A percentile compares a stretch with the other conserved stretches of the same genome.
phyloP scores from a whole-genome alignment of 352 stramenopile species.

The Globisporangium middletonii region DNA sequence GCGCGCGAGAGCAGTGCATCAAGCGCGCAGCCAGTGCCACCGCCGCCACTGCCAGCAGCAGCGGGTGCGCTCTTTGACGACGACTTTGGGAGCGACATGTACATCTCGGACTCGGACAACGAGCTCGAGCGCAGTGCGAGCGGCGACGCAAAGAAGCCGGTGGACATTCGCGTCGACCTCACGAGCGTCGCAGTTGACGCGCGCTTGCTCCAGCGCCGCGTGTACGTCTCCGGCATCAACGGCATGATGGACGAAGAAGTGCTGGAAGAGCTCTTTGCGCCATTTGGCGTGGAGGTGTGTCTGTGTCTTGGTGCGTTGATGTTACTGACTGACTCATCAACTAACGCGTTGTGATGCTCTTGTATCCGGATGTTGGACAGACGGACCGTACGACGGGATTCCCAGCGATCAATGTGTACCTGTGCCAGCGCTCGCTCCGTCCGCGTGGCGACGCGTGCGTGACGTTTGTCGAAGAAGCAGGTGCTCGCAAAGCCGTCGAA shows the following conservation, averaged over 20 bases:
- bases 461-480: constrained; percentile 32
- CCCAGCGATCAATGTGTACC: constrained; percentile 42
- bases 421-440: constrained; percentile 42
- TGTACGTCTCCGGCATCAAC: constrained; percentile 60
- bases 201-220: constrained; percentile 24
- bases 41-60: neutral
- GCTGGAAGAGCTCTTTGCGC: constrained; percentile 45
- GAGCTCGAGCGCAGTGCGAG: constrained; percentile 18
- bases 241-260: constrained; percentile 32
- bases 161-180: constrained; percentile 52
- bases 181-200: constrained; percentile 33
- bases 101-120: constrained; percentile 51
- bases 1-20: neutral
- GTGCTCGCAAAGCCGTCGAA: constrained; percentile 36
- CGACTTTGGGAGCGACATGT: constrained; percentile 16
- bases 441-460: constrained; percentile 47
- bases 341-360: constrained; percentile 1
- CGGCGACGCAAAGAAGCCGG: constrained; percentile 8
- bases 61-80: constrained; percentile 5
- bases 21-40: neutral
- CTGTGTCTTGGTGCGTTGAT: neutral
- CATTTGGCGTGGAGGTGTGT: constrained; percentile 50
- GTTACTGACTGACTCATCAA: constrained; percentile 8
- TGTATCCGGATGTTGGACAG: constrained; percentile 14
- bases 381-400: constrained; percentile 39